These are phyloP conservation scores for Asparagopsis taxiformis DNA, from an alignment of 31 red algal genomes.

Conservation along the genomic window DNA sequence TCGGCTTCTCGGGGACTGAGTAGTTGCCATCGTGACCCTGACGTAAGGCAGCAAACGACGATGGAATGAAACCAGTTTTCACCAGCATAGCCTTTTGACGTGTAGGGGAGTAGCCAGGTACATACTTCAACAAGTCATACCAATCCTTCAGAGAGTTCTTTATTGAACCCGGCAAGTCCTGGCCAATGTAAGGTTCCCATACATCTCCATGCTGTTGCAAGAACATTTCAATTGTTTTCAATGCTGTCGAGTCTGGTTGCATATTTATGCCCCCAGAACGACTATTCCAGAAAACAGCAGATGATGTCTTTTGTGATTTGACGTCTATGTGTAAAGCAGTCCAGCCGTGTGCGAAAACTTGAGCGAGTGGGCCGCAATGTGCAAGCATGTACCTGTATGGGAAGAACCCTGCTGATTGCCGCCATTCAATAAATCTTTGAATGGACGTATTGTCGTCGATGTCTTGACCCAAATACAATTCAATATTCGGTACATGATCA, in stretches of 20 bases:
- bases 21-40: background rate
- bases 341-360: constrained; percentile 21
- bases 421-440: background rate
- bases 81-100: constrained; percentile 11
- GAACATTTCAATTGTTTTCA: constrained; percentile 15
- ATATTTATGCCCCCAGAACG: constrained; percentile 10
- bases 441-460: constrained; percentile 2
- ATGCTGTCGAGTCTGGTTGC: constrained; percentile 18
- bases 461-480: constrained; percentile 47
- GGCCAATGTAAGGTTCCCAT: constrained; percentile 38
- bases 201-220: constrained; percentile 1
- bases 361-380: background rate
- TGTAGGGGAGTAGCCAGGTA: background rate
- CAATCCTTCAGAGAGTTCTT: background rate
- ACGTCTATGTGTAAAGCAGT: constrained; percentile 27
- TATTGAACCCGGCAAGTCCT: background rate
- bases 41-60: background rate
- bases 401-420: background rate
- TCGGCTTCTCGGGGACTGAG: too few species aligned
- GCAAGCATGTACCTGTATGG: constrained; percentile 16
- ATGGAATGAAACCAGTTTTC: background rate
- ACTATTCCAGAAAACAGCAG: constrained; percentile 41
- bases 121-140: constrained; percentile 10
- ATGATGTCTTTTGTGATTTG: constrained; percentile 3
- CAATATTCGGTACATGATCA: constrained; percentile 30